Evolutionary conservation across 768 basidiomycete species (phyloP), one percentile per base, ranked within the genome.

Genomic region (Pleurotus giganteus): DNA sequence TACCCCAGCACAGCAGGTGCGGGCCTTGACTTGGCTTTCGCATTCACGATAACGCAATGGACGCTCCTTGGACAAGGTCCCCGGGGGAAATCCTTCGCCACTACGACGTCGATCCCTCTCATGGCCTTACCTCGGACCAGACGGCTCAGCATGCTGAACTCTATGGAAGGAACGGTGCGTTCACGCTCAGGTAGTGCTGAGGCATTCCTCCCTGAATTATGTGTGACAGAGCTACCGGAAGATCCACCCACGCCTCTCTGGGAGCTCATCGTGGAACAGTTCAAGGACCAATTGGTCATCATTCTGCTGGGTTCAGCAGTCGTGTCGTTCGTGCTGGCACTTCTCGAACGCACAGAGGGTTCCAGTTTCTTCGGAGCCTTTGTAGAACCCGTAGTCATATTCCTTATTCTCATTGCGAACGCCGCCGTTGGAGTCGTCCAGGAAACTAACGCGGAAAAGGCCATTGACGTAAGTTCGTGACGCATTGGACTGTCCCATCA

Each of bases 361-460:
- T 76, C 85, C 55, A 78, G 77, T 55, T 75, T 85, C 57, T 80
- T 83, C 61, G 86, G 91, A 31, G 95, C 94, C 23, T 98, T 98
- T 61, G 95, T 99, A 32, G 96, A 99, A 68, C 96, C 96, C 4
- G 64, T 86, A 2, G 96, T 98, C 60, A 99, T 99, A 65, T 79
- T 98, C 23, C 84, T 98, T 62, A 98, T 99, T 65, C 84, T 99
- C 50, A 77, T 98, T 32, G 94, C 95, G 43, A 99, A 99, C 63
- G 96, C 96, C n/a, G 80, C 92, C 19, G 96, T 99, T 53, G 96
- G 96, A 57, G 96, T 99, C 32, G 84, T 98, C 43, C 96, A 99
- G 71, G 96, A 99, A 72, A 89, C 88, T 12, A 96, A 91, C 57
- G 96, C 96, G 2, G 96, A 99, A 72, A 86, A 85, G 69, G 96